These are phyloP conservation scores for Salvia rosmarinus DNA, from an alignment of 257 asterid species.

Conservation along the genomic window DNA sequence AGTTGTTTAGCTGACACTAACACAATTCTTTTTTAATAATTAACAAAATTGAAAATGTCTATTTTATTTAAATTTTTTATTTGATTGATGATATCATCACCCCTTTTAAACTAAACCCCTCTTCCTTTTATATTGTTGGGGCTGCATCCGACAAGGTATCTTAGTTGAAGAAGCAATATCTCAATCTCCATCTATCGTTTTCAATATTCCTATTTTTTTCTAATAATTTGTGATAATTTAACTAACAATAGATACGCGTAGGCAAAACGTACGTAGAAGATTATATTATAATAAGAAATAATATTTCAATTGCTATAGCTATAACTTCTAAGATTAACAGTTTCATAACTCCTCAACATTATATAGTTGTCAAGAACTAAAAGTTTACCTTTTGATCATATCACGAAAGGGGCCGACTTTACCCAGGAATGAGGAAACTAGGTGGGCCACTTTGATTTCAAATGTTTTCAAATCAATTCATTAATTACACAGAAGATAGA, in stretches of 20 bases:
- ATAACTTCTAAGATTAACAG: neutral
- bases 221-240: neutral
- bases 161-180: constrained; percentile 45
- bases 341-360: neutral
- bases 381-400: no score
- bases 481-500: neutral
- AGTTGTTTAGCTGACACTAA: constrained; percentile 62
- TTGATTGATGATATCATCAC: constrained; percentile 45
- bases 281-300: neutral
- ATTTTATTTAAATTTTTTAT: neutral
- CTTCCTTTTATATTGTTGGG: constrained; percentile 36
- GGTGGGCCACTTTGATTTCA: neutral
- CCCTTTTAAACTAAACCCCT: constrained; percentile 38
- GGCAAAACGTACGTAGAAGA: neutral
- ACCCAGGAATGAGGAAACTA: neutral
- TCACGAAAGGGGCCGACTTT: no score
- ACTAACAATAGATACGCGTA: neutral
- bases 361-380: no score
- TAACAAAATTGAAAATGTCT: neutral
- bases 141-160: constrained; percentile 43
- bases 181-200: constrained; percentile 29
- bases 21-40: constrained; percentile 29
- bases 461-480: neutral
- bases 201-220: neutral
- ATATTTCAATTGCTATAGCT: neutral